These are phyloP conservation scores for Boletus tylopilopsis DNA, from an alignment of 768 basidiomycete genomes.

Conservation along the genomic window DNA sequence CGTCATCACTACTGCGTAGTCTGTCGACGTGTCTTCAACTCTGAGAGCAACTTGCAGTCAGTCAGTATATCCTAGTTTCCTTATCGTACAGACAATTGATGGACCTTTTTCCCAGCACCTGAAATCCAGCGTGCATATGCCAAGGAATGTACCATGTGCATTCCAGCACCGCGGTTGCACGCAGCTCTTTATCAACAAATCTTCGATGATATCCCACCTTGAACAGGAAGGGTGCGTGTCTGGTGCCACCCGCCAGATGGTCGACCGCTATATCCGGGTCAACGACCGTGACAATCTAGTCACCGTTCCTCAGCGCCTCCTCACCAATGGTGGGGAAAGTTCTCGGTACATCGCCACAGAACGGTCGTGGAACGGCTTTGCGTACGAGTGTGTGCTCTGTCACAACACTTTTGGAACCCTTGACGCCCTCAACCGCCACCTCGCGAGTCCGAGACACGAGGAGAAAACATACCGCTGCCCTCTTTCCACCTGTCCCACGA, in stretches of 20 bases:
- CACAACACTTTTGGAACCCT: conserved; percentile 40
- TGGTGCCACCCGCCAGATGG: conserved; percentile 38
- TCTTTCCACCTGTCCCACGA: conserved; percentile 36
- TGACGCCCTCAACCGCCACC: conserved; percentile 52
- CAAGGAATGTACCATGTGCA: conserved; percentile 35
- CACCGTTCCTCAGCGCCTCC: conserved; percentile 52
- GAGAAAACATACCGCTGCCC: conserved; percentile 56
- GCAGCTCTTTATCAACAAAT: conserved; percentile 44
- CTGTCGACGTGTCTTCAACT: conserved; percentile 43
- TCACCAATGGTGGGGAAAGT: conserved; percentile 32
- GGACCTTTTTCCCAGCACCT: conserved; percentile 38
- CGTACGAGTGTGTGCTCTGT: conserved; percentile 67
- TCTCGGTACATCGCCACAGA: conserved; percentile 29
- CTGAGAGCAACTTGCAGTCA: conserved; percentile 14
- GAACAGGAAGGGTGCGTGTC: conserved; percentile 58
- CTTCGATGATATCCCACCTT: conserved; percentile 59
- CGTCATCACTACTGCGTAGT: conserved; percentile 39
- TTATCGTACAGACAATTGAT: neutral
- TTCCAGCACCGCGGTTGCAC: conserved; percentile 39
- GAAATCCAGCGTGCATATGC: conserved; percentile 48
- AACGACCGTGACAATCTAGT: conserved; percentile 47
- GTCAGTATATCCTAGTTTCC: conserved; percentile 6
- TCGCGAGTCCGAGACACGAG: conserved; percentile 58
- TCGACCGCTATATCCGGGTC: conserved; percentile 35
- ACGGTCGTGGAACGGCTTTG: conserved; percentile 38